These are phyloP conservation scores for Mycocentrospora acerina DNA, from an alignment of 2,329 filamentous ascomycete genomes.

Conservation along the genomic window DNA sequence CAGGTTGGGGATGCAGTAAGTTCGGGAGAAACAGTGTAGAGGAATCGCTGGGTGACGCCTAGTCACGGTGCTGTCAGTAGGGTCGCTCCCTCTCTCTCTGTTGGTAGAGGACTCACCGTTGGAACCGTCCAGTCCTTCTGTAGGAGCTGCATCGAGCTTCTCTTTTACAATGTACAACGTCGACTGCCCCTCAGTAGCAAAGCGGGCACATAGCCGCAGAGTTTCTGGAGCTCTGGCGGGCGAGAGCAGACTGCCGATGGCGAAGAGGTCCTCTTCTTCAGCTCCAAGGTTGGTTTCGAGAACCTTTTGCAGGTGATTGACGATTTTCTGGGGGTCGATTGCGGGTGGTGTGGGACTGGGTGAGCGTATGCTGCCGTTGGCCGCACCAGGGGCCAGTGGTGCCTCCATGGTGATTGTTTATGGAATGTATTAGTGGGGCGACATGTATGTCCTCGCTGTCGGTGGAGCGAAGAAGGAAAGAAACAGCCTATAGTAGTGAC, in stretches of 20 bases:
- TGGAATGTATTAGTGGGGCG: conserved; percentile 22
- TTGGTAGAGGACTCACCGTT: conserved; percentile 31
- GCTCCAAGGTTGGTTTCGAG: conserved; percentile 53
- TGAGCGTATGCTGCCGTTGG: conserved; percentile 42
- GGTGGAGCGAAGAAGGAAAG: conserved; percentile 8
- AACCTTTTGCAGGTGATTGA: conserved; percentile 51
- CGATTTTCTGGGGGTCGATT: conserved; percentile 51
- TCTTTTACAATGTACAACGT: conserved; percentile 93
- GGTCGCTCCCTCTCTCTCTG: conserved; percentile 12
- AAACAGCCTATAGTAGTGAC: conserved; percentile 5
- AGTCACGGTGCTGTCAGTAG: conserved; percentile 44
- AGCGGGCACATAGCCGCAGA: conserved; percentile 81
- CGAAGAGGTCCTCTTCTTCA: conserved; percentile 74
- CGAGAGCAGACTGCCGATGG: conserved; percentile 79
- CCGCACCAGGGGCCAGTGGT: conserved; percentile 43
- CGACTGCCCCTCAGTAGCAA: conserved; percentile 83
- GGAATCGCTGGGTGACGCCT: conserved; percentile 55
- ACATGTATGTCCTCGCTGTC: conserved; percentile 36
- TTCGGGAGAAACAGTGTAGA: conserved; percentile 79
- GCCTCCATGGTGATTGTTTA: conserved; percentile 43
- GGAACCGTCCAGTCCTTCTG: conserved; percentile 33
- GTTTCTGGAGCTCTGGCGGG: conserved; percentile 73
- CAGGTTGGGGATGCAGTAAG: conserved; percentile 79
- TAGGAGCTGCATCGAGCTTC: conserved; percentile 51
- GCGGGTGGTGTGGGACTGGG: conserved; percentile 41